phyloP scores from a whole-genome alignment of 2,329 filamentous ascomycete species.

The Eurotiales sp. region DNA sequence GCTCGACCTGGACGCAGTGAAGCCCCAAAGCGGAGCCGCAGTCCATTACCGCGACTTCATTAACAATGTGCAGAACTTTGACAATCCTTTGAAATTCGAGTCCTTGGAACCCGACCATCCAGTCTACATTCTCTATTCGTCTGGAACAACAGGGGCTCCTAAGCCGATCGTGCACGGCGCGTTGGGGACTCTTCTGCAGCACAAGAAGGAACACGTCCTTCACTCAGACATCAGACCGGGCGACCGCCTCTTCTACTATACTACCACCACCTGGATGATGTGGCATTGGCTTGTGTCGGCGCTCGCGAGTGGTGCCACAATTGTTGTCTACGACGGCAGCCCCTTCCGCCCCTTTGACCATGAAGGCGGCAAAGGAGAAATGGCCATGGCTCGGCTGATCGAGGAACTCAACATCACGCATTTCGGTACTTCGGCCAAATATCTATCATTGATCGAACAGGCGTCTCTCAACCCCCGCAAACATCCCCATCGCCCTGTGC shows the following conservation, averaged over 20 bases:
- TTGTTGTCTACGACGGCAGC: slow-evolving; percentile 88
- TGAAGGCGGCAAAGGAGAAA: slow-evolving; percentile 60
- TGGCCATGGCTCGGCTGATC: slow-evolving; percentile 78
- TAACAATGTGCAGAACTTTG: slow-evolving; percentile 34
- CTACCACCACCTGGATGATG: slow-evolving; percentile 99
- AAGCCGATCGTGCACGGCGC: slow-evolving; percentile 95
- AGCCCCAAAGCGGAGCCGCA: slow-evolving; percentile 34
- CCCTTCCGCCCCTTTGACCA: slow-evolving; percentile 69
- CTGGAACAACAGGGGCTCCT: slow-evolving; percentile 79
- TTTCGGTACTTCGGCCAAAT: slow-evolving; percentile 92
- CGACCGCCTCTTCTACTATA: slow-evolving; percentile 86
- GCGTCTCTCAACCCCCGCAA: slow-evolving; percentile 60
- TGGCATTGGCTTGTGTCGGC: slow-evolving; percentile 95
- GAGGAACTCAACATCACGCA: slow-evolving; percentile 80
- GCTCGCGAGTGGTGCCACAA: slow-evolving; percentile 74
- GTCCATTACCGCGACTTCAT: slow-evolving; percentile 46
- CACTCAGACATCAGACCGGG: slow-evolving; percentile 74
- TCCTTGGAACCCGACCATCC: slow-evolving; percentile 82
- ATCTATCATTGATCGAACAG: slow-evolving; percentile 85
- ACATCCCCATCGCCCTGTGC: slow-evolving; percentile 42
- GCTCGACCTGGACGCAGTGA: slow-evolving; percentile 33
- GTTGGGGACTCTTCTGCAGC: slow-evolving; percentile 84
- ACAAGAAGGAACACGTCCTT: slow-evolving; percentile 92
- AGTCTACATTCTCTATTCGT: slow-evolving; percentile 90
- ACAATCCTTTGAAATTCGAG: slow-evolving; percentile 58